Conservation (phyloP, 495 filamentous ascomycete species). For the Aspergillus coremiiformis region DNA sequence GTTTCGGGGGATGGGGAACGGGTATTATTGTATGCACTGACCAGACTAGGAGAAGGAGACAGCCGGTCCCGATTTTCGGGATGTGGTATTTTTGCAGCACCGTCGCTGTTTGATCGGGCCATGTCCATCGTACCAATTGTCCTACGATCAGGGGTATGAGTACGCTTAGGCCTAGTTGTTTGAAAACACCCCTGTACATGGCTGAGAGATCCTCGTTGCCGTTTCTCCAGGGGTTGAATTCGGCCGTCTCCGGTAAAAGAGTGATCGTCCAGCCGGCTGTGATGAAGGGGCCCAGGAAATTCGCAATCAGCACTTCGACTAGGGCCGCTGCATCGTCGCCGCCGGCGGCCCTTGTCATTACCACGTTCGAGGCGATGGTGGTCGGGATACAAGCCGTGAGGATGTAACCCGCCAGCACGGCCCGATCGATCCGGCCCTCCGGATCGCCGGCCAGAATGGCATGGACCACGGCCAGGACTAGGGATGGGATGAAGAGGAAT, state of each 20-base stretch:
- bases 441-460: conserved; percentile 41
- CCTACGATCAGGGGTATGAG: conserved; percentile 44
- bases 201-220: conserved; percentile 36
- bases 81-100: conserved; percentile 39
- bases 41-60: conserved; percentile 46
- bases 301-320: conserved; percentile 49
- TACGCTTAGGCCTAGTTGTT: conserved; percentile 45
- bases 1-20: no score
- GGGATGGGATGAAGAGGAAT: conserved; percentile 44
- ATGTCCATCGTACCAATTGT: conserved; percentile 41
- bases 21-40: no score
- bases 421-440: conserved; percentile 35
- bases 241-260: conserved; percentile 34
- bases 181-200: conserved; percentile 47
- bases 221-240: conserved; percentile 40
- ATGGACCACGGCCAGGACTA: conserved; percentile 40
- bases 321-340: conserved; percentile 50
- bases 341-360: conserved; percentile 48
- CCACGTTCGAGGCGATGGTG: conserved; percentile 51
- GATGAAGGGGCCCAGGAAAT: conserved; percentile 45
- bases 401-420: conserved; percentile 47
- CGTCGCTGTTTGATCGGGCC: conserved; percentile 34
- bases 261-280: conserved; percentile 46
- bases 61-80: conserved; percentile 37
- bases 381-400: conserved; percentile 51